A percentile compares a stretch with the other conserved stretches of the same genome.
Conservation (phyloP, 2,329 filamentous ascomycete species). For the Sporothrix luriei region DNA sequence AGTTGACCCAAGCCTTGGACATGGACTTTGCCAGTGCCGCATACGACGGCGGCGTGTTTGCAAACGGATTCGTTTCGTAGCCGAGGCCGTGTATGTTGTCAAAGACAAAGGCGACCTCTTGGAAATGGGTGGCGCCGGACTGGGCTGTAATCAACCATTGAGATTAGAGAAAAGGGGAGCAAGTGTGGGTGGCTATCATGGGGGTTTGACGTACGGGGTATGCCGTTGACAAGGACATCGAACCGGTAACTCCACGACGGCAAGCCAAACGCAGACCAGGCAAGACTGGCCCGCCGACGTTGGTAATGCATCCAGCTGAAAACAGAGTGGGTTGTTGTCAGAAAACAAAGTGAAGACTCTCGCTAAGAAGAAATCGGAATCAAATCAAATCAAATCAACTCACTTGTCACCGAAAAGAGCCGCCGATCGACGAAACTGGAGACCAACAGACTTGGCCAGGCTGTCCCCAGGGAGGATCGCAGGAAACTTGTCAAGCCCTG, state of each 20-base stretch:
- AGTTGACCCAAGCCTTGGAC: slow-evolving; percentile 32
- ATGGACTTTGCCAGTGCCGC: slow-evolving; percentile 41
- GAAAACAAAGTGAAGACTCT: neutral
- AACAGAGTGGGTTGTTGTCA: neutral
- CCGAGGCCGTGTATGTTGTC: slow-evolving; percentile 54
- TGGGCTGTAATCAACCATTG: neutral
- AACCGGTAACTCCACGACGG: slow-evolving; percentile 49
- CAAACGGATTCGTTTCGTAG: slow-evolving; percentile 48
- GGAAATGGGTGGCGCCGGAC: slow-evolving; percentile 43
- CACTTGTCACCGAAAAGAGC: slow-evolving; percentile 29
- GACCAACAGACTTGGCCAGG: slow-evolving; percentile 23
- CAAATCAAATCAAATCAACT: neutral
- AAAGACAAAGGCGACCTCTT: slow-evolving; percentile 59
- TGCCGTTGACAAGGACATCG: slow-evolving; percentile 45
- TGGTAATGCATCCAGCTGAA: slow-evolving; percentile 23
- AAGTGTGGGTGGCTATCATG: too few relatives aligned
- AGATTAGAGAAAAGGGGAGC: neutral
- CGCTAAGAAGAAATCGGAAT: neutral
- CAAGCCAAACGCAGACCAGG: slow-evolving; percentile 32
- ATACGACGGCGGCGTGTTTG: slow-evolving; percentile 48
- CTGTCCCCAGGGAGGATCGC: slow-evolving; percentile 49
- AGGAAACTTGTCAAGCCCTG: slow-evolving; percentile 40
- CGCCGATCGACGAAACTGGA: slow-evolving; percentile 30
- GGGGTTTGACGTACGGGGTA: slow-evolving; percentile 27
- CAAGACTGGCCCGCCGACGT: slow-evolving; percentile 38